These are phyloP conservation scores for Vitis riparia DNA, from an alignment of 164 flowering plant species.

Conservation along the genomic window DNA sequence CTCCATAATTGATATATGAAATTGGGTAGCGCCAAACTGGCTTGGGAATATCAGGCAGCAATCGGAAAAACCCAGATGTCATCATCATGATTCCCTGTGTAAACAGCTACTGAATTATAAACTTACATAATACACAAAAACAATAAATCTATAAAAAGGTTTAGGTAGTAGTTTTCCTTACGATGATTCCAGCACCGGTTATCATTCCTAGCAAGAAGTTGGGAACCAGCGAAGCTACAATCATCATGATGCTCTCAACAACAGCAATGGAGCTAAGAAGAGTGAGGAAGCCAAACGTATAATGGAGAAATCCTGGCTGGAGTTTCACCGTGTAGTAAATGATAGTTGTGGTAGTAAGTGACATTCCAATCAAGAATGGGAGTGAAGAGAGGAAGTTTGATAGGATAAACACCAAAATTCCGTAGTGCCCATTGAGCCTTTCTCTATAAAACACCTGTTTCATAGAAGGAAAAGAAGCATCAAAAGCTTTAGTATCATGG, in stretches of 20 bases:
- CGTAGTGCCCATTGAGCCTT: conserved; percentile 25
- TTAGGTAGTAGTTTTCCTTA: conserved; percentile 10
- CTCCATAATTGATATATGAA: conserved; percentile 64
- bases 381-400: conserved; percentile 24
- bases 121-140: not conserved
- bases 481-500: not conserved
- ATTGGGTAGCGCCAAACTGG: conserved; percentile 81
- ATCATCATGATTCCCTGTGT: conserved; percentile 79
- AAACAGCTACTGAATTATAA: not conserved
- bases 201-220: not conserved
- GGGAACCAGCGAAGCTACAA: too few relatives aligned
- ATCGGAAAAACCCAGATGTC: conserved; percentile 80
- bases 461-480: not conserved
- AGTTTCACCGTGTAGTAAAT: too few relatives aligned
- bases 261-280: too few relatives aligned
- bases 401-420: conserved; percentile 13
- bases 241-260: too few relatives aligned
- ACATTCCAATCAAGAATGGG: conserved; percentile 2
- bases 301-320: too few relatives aligned
- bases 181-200: conserved; percentile 32
- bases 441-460: conserved; percentile 18
- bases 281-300: too few relatives aligned
- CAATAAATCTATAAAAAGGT: not conserved
- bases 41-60: conserved; percentile 82
- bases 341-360: too few relatives aligned